These are phyloP conservation scores for Penstemon eatonii DNA, from an alignment of 257 asterid genomes.

Conservation along the genomic window DNA sequence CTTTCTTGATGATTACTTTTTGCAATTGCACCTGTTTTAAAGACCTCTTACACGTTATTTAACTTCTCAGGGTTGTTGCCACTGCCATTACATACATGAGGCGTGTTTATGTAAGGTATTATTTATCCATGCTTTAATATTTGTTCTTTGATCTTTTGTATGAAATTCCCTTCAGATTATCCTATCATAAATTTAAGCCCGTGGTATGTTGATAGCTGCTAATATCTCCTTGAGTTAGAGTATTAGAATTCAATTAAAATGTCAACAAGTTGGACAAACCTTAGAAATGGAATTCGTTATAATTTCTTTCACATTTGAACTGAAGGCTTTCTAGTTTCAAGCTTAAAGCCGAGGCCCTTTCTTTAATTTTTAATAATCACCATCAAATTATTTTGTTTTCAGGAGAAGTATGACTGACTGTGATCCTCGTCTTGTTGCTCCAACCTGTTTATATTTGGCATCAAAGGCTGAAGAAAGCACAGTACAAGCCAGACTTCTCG, in stretches of 20 bases:
- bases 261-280: background rate
- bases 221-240: background rate
- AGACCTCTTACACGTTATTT: slow-evolving; percentile 28
- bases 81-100: slow-evolving; percentile 94
- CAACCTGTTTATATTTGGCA: slow-evolving; percentile 93
- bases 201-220: background rate
- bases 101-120: slow-evolving; percentile 81
- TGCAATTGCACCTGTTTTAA: slow-evolving; percentile 9
- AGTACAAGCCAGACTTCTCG: slow-evolving; percentile 85
- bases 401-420: slow-evolving; percentile 88
- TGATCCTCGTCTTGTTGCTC: slow-evolving; percentile 95
- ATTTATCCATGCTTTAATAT: slow-evolving; percentile 1
- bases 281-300: background rate
- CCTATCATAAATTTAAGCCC: slow-evolving; percentile 15
- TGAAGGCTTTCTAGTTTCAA: background rate
- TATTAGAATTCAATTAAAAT: background rate
- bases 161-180: slow-evolving; percentile 5
- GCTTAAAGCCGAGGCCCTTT: too few species aligned
- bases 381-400: slow-evolving; percentile 23
- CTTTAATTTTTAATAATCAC: background rate
- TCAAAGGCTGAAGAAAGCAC: slow-evolving; percentile 98
- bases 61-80: slow-evolving; percentile 88
- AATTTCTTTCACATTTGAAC: background rate
- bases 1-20: background rate
- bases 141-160: slow-evolving; percentile 13